A percentile compares a stretch with the other conserved stretches of the same genome.
These are phyloP conservation scores for Oryza nivara DNA, from an alignment of 176 grass and related monocot genomes.

Conservation along the genomic window DNA sequence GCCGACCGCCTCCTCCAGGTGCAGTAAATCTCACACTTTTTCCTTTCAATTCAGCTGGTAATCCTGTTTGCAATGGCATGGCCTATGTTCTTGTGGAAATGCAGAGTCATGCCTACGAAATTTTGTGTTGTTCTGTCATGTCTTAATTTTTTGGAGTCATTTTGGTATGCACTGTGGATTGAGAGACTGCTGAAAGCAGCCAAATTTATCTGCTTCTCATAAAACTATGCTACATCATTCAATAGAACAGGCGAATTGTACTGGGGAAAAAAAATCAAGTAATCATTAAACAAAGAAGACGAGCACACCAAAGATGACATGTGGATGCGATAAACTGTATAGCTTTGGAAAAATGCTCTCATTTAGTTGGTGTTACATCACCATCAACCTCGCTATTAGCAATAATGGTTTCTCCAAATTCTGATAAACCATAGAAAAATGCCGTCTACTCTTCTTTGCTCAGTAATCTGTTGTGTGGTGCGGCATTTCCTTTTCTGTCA, in stretches of 20 bases:
- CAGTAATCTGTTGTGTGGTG: not conserved
- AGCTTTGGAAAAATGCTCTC: constrained; percentile 5
- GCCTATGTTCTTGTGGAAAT: not conserved
- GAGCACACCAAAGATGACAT: not conserved
- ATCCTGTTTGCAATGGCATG: not conserved
- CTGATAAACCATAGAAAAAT: not conserved
- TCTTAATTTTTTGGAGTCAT: not conserved
- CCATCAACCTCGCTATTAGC: not conserved
- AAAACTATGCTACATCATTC: not conserved
- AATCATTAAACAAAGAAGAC: not conserved
- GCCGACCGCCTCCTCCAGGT: constrained; percentile 89
- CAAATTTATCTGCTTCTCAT: not conserved
- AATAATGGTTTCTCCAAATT: constrained; percentile 5
- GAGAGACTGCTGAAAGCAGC: not conserved
- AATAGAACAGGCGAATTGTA: not conserved
- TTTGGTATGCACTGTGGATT: not conserved
- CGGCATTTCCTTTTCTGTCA: not conserved
- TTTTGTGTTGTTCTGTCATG: not conserved
- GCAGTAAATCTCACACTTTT: not conserved
- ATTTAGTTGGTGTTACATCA: constrained; percentile 2
- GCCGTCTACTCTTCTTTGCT: not conserved
- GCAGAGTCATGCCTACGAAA: not conserved
- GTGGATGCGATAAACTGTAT: not conserved
- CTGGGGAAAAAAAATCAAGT: not conserved
- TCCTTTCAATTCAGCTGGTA: not conserved